Percentiles rank a stretch among this genome's conserved stretches.
Evolutionary conservation across 2,329 filamentous ascomycete species (phyloP).

Genomic region (Stagonosporopsis chrysanthemi): DNA sequence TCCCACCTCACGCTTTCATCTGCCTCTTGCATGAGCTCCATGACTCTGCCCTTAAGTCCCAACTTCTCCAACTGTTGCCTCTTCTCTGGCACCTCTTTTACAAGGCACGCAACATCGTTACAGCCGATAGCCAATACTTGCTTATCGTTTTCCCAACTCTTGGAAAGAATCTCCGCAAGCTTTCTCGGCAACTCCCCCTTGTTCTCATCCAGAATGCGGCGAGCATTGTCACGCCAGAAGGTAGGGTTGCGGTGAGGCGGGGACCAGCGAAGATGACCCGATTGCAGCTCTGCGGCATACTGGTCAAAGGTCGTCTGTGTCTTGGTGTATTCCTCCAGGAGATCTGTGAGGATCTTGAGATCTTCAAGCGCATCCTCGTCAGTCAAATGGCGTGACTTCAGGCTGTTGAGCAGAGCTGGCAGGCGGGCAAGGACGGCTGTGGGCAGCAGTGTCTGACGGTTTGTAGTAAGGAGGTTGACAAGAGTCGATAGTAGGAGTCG

Average conservation of each 20-base stretch:
- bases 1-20: conserved; percentile 94
- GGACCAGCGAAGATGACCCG: conserved; percentile 90
- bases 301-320: conserved; percentile 72
- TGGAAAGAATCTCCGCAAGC: conserved; percentile 82
- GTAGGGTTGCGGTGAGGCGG: conserved; percentile 85
- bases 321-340: conserved; percentile 84
- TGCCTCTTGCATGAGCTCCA: conserved; percentile 90
- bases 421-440: conserved; percentile 86
- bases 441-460: conserved; percentile 74
- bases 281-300: conserved; percentile 81
- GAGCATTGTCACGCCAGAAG: conserved; percentile 93
- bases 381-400: conserved; percentile 60
- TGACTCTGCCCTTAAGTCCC: conserved; percentile 84
- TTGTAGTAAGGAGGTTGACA: conserved; percentile 81
- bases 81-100: conserved; percentile 89
- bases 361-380: conserved; percentile 63
- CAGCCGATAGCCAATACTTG: conserved; percentile 89
- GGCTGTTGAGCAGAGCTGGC: conserved; percentile 66
- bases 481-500: conserved; percentile 88
- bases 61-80: conserved; percentile 80
- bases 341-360: conserved; percentile 58
- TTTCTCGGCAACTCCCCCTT: conserved; percentile 80
- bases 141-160: conserved; percentile 85
- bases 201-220: conserved; percentile 83
- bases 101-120: conserved; percentile 87